Evolutionary conservation across 2,329 filamentous ascomycete genomes (phyloP), one percentile per base, ranked within the genome.

Genomic region (Exophiala mesophila): DNA sequence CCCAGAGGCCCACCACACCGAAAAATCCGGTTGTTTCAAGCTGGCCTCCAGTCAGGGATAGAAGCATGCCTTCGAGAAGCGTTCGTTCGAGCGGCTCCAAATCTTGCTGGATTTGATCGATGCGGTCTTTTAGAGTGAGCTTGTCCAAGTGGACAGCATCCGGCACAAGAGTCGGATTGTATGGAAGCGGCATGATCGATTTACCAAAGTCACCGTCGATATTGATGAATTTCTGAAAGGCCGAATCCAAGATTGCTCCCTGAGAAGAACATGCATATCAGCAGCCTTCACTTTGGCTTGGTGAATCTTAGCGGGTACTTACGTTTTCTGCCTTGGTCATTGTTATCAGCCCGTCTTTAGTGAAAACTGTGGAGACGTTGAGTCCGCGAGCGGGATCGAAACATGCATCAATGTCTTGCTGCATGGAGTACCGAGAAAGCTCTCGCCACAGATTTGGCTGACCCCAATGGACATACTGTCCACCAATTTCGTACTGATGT

Each of bases 391-490:
- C 13, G 5, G 20, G 7, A 36, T 36, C 33, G 18, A 36, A 7
- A 8, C 10, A 9, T 5, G 15, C 13, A 21, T 36, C 33, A 18
- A 36, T 17, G 17, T 20, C 33, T n/a, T 21, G 7, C 20, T 36
- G 33, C 33, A 36, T 17, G 8, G 7, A 10, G 18, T 39, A 39
- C 13, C 36, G 21, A 3, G 36, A 5, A 32, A 39, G 9, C 38
- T 73, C 70, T 3, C 67, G 57, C 63, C 64, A 70, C 3, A 70
- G 53, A 18, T 67, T 63, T 0, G 67, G 56, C 33, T 69, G 66
- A 1, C 59, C 58, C 68, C 68, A 70, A 39, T 65, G 65, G 4
- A 73, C 62, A 68, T 68, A 74, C 0, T 69, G 71, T 0, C 71
- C 71, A 0, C 71, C 71, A 62, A 74, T 66, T 34, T 73, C 71